Evolutionary conservation across 164 flowering plant genomes (phyloP), one percentile per base, ranked within the genome.

Genomic region (Kalanchoe fedtschenkoi): DNA sequence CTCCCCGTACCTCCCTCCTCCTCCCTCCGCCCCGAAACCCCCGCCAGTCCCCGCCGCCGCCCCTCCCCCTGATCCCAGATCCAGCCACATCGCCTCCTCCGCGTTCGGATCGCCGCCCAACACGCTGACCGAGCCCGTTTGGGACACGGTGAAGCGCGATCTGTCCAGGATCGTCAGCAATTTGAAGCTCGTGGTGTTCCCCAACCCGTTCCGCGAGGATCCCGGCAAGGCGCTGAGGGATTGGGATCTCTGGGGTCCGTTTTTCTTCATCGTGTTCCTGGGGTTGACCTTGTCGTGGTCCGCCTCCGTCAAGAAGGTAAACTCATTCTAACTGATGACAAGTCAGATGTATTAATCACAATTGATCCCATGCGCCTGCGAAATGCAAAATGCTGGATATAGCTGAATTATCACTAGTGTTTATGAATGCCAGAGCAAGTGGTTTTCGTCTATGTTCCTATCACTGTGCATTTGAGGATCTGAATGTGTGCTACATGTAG

Each of bases 231-330:
- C 98, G 13, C 57, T 93, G 71, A 75, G 97, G 65, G 98, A 93
- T 82, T 93, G 98, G 98, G 98, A 93, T 81, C 89, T 90, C 1
- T 93, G 98, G 98, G 98, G 98, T 2, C 98, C 98, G 0, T 93
- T 93, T 62, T 90, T 93, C 87, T 93, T 93, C 79, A 90, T 93
- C 54, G 91, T 93, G 28, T 90, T 93, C 68, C 79, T 93, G 34
- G 98, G 98, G 2, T 88, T 93, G 32, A 66, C 78, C 30, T 75
- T 90, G 60, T 93, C 98, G 0, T 93, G 98, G 98, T 93, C 98
- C 19, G 98, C 98, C 0, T 90, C 97, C 0, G 92, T 90, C 44
- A 88, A 88, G 80, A 93, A 90, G 95, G 98, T 93, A 34, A 32
- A 1, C 28, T 28, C 28, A 1, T n/a, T 17, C 29, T 10, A 51